These are phyloP conservation scores for Hippophae tibetana DNA, from an alignment of 306 rosid species.

Conservation along the genomic window DNA sequence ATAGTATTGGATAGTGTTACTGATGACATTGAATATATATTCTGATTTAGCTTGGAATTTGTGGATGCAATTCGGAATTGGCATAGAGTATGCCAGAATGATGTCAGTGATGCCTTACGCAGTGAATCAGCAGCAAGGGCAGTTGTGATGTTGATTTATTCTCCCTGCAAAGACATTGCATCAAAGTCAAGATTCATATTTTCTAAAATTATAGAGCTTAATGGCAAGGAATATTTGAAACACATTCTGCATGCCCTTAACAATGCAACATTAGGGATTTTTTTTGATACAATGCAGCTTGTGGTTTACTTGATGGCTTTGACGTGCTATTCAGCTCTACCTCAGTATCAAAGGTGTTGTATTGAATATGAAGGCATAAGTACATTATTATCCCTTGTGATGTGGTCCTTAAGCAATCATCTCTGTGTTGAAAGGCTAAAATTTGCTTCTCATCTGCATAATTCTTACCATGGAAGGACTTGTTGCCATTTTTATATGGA, in stretches of 20 bases:
- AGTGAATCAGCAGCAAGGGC: constrained; percentile 57
- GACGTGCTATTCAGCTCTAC: constrained; percentile 44
- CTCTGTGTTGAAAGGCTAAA: constrained; percentile 34
- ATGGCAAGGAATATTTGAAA: constrained; percentile 34
- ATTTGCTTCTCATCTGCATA: constrained; percentile 42
- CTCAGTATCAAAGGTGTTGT: constrained; percentile 32
- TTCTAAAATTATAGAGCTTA: constrained; percentile 31
- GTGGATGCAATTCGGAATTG: constrained; percentile 37
- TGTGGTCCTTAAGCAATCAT: constrained; percentile 45
- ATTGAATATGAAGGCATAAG: constrained; percentile 34
- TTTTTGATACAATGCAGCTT: constrained; percentile 44
- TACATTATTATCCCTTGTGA: constrained; percentile 31
- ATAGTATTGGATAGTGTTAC: constrained; percentile 14
- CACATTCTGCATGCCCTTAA: constrained; percentile 31
- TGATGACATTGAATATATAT: constrained; percentile 10
- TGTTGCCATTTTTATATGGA: constrained; percentile 50
- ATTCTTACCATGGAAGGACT: constrained; percentile 31
- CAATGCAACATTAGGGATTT: constrained; percentile 32
- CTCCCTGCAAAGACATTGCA: constrained; percentile 67
- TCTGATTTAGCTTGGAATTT: constrained; percentile 46
- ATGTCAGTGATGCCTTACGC: constrained; percentile 42
- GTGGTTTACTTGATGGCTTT: constrained; percentile 46
- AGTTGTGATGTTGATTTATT: constrained; percentile 72
- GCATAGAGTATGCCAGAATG: constrained; percentile 40
- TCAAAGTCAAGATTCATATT: constrained; percentile 45